These are phyloP conservation scores for Microdochium trichocladiopsis DNA, from an alignment of 2,329 filamentous ascomycete species.

Conservation along the genomic window DNA sequence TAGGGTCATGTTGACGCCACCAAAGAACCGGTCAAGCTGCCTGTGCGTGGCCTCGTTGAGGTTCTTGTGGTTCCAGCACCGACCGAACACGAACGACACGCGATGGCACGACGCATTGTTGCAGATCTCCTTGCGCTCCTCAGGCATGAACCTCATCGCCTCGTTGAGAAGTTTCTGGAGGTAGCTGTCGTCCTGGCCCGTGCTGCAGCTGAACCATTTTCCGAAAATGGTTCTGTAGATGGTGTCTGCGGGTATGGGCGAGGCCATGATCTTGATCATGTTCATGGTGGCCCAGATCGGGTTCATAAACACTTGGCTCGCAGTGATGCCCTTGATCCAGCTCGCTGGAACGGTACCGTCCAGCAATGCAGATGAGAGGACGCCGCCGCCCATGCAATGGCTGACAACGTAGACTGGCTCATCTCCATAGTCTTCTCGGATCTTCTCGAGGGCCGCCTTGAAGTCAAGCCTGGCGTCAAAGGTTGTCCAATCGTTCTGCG, in stretches of 20 bases:
- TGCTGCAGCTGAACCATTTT: constrained; percentile 47
- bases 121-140: constrained; percentile 48
- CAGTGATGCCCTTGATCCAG: constrained; percentile 52
- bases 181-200: constrained; percentile 34
- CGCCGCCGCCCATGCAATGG: constrained; percentile 59
- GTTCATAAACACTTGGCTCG: constrained; percentile 58
- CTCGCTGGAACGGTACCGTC: constrained; percentile 50
- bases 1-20: constrained; percentile 53
- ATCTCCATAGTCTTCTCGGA: constrained; percentile 32
- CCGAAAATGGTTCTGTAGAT: constrained; percentile 41
- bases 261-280: constrained; percentile 44
- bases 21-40: constrained; percentile 54
- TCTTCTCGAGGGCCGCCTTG: constrained; percentile 43
- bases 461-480: constrained; percentile 55
- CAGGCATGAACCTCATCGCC: constrained; percentile 49
- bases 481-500: constrained; percentile 47
- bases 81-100: constrained; percentile 51
- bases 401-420: constrained; percentile 47
- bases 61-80: constrained; percentile 58
- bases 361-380: constrained; percentile 49
- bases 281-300: constrained; percentile 50
- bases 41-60: constrained; percentile 59
- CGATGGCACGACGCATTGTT: constrained; percentile 56
- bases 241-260: constrained; percentile 39
- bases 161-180: constrained; percentile 48